Base-by-base conservation (phyloP, 306 rosid species). In the Gynostemma pentaphyllum region DNA sequence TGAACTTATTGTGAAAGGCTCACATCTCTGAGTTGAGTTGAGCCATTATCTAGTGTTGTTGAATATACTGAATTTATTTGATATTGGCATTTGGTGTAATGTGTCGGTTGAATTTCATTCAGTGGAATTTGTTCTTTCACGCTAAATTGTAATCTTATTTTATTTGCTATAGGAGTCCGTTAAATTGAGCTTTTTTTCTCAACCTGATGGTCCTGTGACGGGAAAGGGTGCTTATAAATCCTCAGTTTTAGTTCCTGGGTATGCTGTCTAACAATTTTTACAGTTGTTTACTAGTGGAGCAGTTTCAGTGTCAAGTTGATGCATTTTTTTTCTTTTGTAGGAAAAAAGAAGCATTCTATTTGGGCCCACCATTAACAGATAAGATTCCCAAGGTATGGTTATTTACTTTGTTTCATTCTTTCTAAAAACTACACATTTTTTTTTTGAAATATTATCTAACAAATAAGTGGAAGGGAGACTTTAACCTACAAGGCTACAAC, bases 141-240 rank as follows among this genome's bases (percentile, higher is more conserved):
- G 2, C 57, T 34, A 2, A 48, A 66, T 39, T 0, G 13, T 46
- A 65, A 32, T 15, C 47, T 50, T 50, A 15, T 66, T 66, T 47
- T 59, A 46, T 62, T 28, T 46, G 69, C 64, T 68, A 42, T 70
- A 92, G 98, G 98, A 92, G 64, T 78, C 70, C 44, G 74, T 92
- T 59, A 85, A 71, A 41, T 84, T 88, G 80, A 74, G 74, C 72
- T 92, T 88, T 79, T 92, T 82, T 81, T 79, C 98, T 71, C 90
- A 86, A 81, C 98, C 96, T 11, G 98, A 92, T 82, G 98, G 94
- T 55, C 82, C 90, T 30, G 54, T 92, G 79, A 74, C 81, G 73
- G 98, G 96, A 78, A 84, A 84, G 56, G 82, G 96, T 69, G 66
- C 85, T 68, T 92, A 70, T 53, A 88, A 82, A 70, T 82, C 98